A percentile compares a stretch with the other conserved stretches of the same genome.
These are phyloP conservation scores for Aspergillus bombycis DNA, from an alignment of 2,329 filamentous ascomycete genomes.

Conservation along the genomic window DNA sequence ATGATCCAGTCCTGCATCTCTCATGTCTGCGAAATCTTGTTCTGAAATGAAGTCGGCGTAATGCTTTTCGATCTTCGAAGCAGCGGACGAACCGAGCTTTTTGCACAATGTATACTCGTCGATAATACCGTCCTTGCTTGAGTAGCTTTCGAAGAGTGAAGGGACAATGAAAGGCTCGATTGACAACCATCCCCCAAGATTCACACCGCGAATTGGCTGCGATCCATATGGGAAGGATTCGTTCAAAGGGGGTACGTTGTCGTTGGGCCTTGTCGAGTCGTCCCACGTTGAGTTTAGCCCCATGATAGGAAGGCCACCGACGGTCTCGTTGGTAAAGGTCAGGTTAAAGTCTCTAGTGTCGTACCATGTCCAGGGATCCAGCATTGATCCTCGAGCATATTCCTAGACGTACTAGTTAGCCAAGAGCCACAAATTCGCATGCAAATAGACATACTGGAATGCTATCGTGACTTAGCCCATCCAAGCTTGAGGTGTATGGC, in stretches of 20 bases:
- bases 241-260: slow-evolving; percentile 76
- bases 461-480: slow-evolving; percentile 56
- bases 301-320: slow-evolving; percentile 89
- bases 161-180: slow-evolving; percentile 96
- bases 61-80: slow-evolving; percentile 80
- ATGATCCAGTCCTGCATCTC: slow-evolving; percentile 87
- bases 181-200: slow-evolving; percentile 90
- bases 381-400: slow-evolving; percentile 71
- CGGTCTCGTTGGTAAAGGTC: slow-evolving; percentile 82
- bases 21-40: slow-evolving; percentile 80
- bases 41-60: slow-evolving; percentile 89
- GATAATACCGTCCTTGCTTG: slow-evolving; percentile 65
- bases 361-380: slow-evolving; percentile 91
- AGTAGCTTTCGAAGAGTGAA: slow-evolving; percentile 77
- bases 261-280: slow-evolving; percentile 76
- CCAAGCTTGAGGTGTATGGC: slow-evolving; percentile 52
- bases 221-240: slow-evolving; percentile 77
- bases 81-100: slow-evolving; percentile 68
- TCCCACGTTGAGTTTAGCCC: slow-evolving; percentile 85
- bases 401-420: slow-evolving; percentile 33
- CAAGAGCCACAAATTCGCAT: neutral
- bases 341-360: slow-evolving; percentile 90
- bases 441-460: slow-evolving; percentile 56
- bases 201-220: slow-evolving; percentile 83
- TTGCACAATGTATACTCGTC: slow-evolving; percentile 84